Evolutionary conservation across 1,284 basidiomycete species (phyloP).

Genomic region (Cryptococcus deneoformans): DNA sequence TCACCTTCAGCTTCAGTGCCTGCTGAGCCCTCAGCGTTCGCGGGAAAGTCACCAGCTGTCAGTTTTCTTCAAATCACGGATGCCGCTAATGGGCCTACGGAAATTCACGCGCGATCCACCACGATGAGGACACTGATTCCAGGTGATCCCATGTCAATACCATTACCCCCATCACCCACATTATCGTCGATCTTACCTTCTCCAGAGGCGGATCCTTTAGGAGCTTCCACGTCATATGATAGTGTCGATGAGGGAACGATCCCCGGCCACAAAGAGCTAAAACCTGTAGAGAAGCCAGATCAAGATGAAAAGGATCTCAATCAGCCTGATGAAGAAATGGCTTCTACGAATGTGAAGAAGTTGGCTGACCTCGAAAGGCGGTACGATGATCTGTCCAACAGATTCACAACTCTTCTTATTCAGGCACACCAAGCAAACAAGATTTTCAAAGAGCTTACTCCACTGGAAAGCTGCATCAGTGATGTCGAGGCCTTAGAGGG

Average conservation of each 20-base stretch:
- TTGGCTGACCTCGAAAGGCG: slow-evolving; percentile 28
- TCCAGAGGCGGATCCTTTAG: not conserved
- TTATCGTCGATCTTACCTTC: slow-evolving; percentile 24
- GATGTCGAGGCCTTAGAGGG: slow-evolving; percentile 66
- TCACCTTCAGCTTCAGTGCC: too few species aligned
- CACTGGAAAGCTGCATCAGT: slow-evolving; percentile 60
- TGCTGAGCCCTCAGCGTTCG: too few species aligned
- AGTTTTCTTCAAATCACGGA: too few species aligned
- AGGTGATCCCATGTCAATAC: slow-evolving; percentile 27
- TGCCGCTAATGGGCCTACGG: too few species aligned
- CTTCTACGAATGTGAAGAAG: not conserved
- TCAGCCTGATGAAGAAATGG: not conserved
- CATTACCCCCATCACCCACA: slow-evolving; percentile 32
- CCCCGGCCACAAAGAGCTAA: not conserved
- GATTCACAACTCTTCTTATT: slow-evolving; percentile 28
- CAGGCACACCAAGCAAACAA: slow-evolving; percentile 59
- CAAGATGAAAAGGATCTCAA: not conserved
- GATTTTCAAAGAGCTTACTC: slow-evolving; percentile 68
- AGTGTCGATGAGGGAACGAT: too few species aligned
- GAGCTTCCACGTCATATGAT: too few species aligned
- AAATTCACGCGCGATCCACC: too few species aligned
- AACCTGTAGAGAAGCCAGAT: too few species aligned
- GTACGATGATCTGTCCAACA: slow-evolving; percentile 35
- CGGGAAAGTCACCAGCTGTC: too few species aligned
- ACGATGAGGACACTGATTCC: too few species aligned